These are phyloP conservation scores for Penicillium arizonense DNA, from an alignment of 495 filamentous ascomycete species.

Conservation along the genomic window DNA sequence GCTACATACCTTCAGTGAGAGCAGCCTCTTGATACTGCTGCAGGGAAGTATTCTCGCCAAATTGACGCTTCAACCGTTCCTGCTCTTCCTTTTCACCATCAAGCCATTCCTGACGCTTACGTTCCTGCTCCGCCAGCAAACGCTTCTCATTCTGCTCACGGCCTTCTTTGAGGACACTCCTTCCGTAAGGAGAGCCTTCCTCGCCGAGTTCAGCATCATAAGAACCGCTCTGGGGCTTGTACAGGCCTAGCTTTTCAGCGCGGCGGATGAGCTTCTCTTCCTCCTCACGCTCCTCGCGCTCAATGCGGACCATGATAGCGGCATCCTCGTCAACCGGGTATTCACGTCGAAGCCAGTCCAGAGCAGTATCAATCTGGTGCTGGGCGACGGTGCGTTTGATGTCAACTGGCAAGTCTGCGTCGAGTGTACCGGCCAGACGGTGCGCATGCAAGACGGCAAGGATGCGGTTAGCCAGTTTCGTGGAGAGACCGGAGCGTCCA, in stretches of 20 bases:
- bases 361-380: slow-evolving; percentile 43
- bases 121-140: slow-evolving; percentile 47
- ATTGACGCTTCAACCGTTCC: slow-evolving; percentile 38
- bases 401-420: slow-evolving; percentile 45
- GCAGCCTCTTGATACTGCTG: slow-evolving; percentile 45
- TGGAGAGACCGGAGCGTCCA: slow-evolving; percentile 45
- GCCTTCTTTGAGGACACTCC: slow-evolving; percentile 49
- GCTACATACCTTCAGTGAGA: slow-evolving; percentile 34
- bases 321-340: slow-evolving; percentile 76
- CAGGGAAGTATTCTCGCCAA: slow-evolving; percentile 46
- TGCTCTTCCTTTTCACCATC: slow-evolving; percentile 39
- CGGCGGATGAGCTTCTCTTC: slow-evolving; percentile 43
- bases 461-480: slow-evolving; percentile 58
- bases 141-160: slow-evolving; percentile 47
- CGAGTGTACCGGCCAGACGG: slow-evolving; percentile 72
- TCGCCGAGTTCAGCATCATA: slow-evolving; percentile 44
- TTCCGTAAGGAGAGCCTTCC: slow-evolving; percentile 38
- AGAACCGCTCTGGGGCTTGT: slow-evolving; percentile 49
- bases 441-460: slow-evolving; percentile 70
- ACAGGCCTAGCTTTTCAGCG: slow-evolving; percentile 44
- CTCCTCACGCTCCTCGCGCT: slow-evolving; percentile 50
- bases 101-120: slow-evolving; percentile 43
- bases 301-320: slow-evolving; percentile 59
- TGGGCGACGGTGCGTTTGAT: slow-evolving; percentile 40
- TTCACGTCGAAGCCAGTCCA: slow-evolving; percentile 66